Conservation (phyloP, 257 asterid species). For the Nicotiana obtusifolia region DNA sequence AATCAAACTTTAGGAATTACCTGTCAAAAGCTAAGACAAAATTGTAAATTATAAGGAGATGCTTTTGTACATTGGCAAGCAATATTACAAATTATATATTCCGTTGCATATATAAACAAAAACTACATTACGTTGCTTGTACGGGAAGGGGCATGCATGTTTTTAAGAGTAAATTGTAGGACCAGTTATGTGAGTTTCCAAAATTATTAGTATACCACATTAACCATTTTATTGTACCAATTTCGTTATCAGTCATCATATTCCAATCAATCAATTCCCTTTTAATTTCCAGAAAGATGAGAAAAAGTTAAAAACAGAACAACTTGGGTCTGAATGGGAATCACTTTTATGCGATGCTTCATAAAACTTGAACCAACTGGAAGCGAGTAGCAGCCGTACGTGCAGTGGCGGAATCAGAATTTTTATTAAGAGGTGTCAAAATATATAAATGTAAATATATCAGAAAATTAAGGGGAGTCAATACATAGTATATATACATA, state of each 20-base stretch:
- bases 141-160: neutral
- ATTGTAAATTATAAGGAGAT: too few species aligned
- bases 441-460: too few species aligned
- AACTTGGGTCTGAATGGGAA: neutral
- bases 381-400: too few species aligned
- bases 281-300: neutral
- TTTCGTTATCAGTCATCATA: neutral
- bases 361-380: neutral
- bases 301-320: neutral
- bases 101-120: neutral
- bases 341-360: neutral
- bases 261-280: neutral
- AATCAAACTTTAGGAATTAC: too few species aligned
- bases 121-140: neutral
- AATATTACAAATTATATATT: neutral
- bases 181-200: neutral
- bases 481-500: too few species aligned
- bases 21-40: too few species aligned
- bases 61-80: too few species aligned
- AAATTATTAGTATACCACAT: neutral
- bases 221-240: neutral
- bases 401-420: too few species aligned
- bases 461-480: too few species aligned
- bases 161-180: neutral
- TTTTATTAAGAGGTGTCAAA: too few species aligned